Evolutionary conservation across 2,329 filamentous ascomycete species (phyloP).

Genomic region (Mycosphaerella arachidis): DNA sequence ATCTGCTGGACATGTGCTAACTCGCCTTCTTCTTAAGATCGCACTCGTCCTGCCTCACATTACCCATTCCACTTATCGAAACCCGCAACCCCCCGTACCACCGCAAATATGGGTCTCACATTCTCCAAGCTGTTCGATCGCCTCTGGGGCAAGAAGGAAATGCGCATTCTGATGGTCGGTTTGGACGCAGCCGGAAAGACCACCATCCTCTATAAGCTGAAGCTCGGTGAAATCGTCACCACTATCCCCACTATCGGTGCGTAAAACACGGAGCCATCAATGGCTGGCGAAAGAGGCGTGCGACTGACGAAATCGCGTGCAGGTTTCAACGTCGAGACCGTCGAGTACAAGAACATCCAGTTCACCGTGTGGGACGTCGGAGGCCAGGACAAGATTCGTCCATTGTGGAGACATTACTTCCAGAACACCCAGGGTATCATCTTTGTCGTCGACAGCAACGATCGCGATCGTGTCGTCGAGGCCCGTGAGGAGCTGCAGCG

Average conservation of each 20-base stretch:
- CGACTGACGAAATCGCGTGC: slow-evolving; percentile 12
- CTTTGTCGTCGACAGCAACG: slow-evolving; percentile 96
- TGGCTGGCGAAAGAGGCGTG: not conserved
- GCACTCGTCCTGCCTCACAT: slow-evolving; percentile 12
- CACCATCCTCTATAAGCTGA: slow-evolving; percentile 95
- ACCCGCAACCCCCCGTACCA: slow-evolving; percentile 33
- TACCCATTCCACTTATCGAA: slow-evolving; percentile 3
- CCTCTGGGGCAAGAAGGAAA: slow-evolving; percentile 98
- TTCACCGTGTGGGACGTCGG: slow-evolving; percentile 99
- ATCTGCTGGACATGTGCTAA: slow-evolving; percentile 6
- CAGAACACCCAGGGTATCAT: slow-evolving; percentile 93
- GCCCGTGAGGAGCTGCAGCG: slow-evolving; percentile 89
- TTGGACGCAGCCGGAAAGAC: slow-evolving; percentile 98
- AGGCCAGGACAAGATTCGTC: slow-evolving; percentile 97
- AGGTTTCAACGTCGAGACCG: slow-evolving; percentile 97
- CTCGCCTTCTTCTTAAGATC: not conserved
- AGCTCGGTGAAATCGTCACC: slow-evolving; percentile 95
- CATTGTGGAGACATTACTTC: slow-evolving; percentile 97
- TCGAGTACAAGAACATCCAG: slow-evolving; percentile 98
- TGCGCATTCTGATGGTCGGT: slow-evolving; percentile 96
- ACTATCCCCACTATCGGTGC: slow-evolving; percentile 90
- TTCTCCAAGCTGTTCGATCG: slow-evolving; percentile 96
- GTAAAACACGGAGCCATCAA: slow-evolving; percentile 20
- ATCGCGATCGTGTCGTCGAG: slow-evolving; percentile 86
- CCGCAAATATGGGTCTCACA: slow-evolving; percentile 82